Evolutionary conservation across 2,329 filamentous ascomycete species (phyloP), one percentile per base, ranked within the genome.

Genomic region (Colletotrichum australisinense): DNA sequence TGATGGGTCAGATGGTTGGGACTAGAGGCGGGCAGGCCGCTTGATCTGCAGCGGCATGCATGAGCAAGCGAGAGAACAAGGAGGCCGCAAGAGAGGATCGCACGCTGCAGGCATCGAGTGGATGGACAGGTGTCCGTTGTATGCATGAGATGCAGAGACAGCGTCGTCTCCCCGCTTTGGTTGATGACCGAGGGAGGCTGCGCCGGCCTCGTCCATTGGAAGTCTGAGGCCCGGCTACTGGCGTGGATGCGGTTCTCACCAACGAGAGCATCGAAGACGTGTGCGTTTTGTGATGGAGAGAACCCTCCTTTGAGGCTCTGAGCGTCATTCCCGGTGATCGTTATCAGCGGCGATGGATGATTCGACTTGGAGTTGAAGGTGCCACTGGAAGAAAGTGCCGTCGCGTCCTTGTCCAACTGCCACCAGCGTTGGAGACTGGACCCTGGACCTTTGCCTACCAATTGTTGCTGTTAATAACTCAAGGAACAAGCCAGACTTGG

Each of bases 21-120:
- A 42, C 60, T 60, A 55, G 38, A 68, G 53, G 57, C 67, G 28
- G 67, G 67, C 70, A 73, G 42, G 52, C 56, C 59, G 59, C 66
- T 65, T 64, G 66, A 73, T 65, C 67, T 59, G 62, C 70, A 65
- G 55, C 67, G 59, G 63, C 53, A 73, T 73, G 53, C 60, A 70
- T 24, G 35, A 24, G 57, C 42, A 72, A 42, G 22, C 57, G 38
- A 63, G 58, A 62, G 22, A 30, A 64, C 11, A 22, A 38, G n/a
- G 11, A 26, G 30, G 62, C 30, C 28, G 49, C 62, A 24, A 24
- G 8, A 35, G 62, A 63, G 38, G 52, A 68, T 63, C 28, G 69
- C 35, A 38, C 35, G 19, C 58, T 49, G 57, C 57, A 68, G 58
- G 69, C 59, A 35, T 63, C 63, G 65, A 60, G 30, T 68, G 64